A percentile compares a stretch with the other conserved stretches of the same genome.
Conservation (phyloP, 192 early-diverging fungal species). For the Coemansia sp. region DNA sequence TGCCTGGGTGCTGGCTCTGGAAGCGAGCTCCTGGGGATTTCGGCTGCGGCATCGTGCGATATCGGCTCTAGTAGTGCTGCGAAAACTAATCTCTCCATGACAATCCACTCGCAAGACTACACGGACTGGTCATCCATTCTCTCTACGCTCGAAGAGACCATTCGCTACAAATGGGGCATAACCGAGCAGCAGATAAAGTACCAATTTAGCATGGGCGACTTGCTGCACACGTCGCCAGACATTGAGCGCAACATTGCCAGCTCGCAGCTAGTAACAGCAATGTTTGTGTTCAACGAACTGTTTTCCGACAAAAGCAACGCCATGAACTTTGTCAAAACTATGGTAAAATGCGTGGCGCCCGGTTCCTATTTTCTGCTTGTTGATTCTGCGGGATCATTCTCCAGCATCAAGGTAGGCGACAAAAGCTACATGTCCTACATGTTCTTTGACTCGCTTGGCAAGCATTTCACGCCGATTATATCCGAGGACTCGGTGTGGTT, state of each 20-base stretch:
- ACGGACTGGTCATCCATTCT: slow-evolving; percentile 61
- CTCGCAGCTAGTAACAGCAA: slow-evolving; percentile 73
- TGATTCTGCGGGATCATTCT: slow-evolving; percentile 92
- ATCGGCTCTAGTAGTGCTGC: background rate
- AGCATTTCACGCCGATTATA: slow-evolving; percentile 59
- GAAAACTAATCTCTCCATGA: slow-evolving; percentile 10
- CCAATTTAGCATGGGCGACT: slow-evolving; percentile 57
- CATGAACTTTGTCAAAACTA: slow-evolving; percentile 67
- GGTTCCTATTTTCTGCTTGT: slow-evolving; percentile 72
- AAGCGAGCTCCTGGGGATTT: slow-evolving; percentile 77
- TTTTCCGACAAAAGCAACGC: slow-evolving; percentile 72
- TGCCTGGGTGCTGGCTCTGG: slow-evolving; percentile 82
- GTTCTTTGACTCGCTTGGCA: slow-evolving; percentile 74
- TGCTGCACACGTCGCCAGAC: slow-evolving; percentile 51
- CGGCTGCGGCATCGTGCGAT: slow-evolving; percentile 55
- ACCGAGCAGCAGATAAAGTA: slow-evolving; percentile 45
- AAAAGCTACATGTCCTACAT: slow-evolving; percentile 87
- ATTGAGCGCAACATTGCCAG: slow-evolving; percentile 49
- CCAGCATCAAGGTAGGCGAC: slow-evolving; percentile 68
- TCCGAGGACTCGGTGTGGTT: slow-evolving; percentile 75
- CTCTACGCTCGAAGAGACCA: slow-evolving; percentile 49
- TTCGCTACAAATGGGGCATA: slow-evolving; percentile 54
- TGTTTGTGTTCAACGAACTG: slow-evolving; percentile 93
- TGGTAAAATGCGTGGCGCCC: slow-evolving; percentile 60
- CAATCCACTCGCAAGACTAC: slow-evolving; percentile 57